Evolutionary conservation across 1,284 basidiomycete genomes (phyloP).

Genomic region (Trichosporon inkin): DNA sequence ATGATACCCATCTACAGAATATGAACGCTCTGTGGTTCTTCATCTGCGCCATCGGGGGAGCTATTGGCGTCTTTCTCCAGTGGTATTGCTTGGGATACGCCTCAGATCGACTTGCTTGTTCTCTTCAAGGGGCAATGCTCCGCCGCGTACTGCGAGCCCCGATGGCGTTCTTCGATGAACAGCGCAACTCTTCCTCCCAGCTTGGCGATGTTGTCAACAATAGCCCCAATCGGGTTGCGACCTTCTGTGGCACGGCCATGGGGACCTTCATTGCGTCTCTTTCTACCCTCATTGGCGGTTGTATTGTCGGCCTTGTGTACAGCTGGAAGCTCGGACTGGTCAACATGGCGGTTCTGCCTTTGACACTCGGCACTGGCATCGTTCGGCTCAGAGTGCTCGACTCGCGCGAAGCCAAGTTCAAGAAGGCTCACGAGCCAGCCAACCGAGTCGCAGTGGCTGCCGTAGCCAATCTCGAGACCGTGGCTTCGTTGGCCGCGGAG

Average conservation of each 20-base stretch:
- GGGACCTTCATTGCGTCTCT: neutral
- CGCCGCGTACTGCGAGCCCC: neutral
- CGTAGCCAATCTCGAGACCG: neutral
- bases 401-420: neutral
- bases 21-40: neutral
- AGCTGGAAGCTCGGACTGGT: conserved; percentile 1
- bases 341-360: neutral
- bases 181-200: neutral
- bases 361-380: neutral
- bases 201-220: neutral
- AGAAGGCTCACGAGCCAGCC: neutral
- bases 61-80: neutral
- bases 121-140: neutral
- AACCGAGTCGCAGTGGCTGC: neutral
- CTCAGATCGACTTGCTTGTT: neutral
- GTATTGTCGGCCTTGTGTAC: neutral
- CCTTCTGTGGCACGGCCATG: neutral
- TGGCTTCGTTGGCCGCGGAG: neutral
- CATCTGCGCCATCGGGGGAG: neutral
- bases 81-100: neutral
- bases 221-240: neutral
- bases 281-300: neutral
- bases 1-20: neutral
- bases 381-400: neutral
- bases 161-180: neutral